A percentile compares a stretch with the other conserved stretches of the same genome.
Evolutionary conservation across 108 stramenopile genomes (phyloP).

Genomic region (Bacterosira constricta): DNA sequence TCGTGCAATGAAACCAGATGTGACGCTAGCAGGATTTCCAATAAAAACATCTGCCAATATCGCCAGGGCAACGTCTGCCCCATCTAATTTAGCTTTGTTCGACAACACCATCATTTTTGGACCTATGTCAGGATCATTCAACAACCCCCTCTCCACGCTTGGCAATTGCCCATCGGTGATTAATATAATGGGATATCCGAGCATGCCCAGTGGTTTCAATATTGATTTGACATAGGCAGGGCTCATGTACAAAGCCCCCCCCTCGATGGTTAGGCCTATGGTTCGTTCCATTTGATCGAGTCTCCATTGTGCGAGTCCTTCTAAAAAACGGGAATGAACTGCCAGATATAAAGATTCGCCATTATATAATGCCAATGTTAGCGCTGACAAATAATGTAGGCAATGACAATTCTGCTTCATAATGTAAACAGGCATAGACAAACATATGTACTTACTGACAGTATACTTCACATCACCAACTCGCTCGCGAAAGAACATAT

Average conservation of each 20-base stretch:
- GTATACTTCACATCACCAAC: conserved; percentile 11
- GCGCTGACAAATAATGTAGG: too few relatives aligned
- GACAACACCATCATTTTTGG: conserved; percentile 12
- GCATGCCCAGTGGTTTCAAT: conserved; percentile 17
- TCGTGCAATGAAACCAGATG: conserved; percentile 17
- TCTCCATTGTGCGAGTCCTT: neutral
- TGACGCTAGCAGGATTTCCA: conserved; percentile 22
- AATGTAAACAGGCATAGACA: neutral
- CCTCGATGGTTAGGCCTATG: neutral
- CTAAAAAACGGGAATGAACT: conserved; percentile 12
- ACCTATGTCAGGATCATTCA: conserved; percentile 22
- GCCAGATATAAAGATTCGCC: too few relatives aligned
- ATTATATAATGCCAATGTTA: too few relatives aligned
- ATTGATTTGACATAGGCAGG: conserved; percentile 21
- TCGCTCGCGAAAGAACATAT: conserved; percentile 10
- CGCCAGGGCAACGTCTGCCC: conserved; percentile 14
- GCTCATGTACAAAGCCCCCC: conserved; percentile 6
- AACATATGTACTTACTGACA: conserved; percentile 5
- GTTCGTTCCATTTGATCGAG: neutral
- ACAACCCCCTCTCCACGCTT: conserved; percentile 7
- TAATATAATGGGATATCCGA: conserved; percentile 15
- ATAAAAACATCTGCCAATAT: conserved; percentile 26
- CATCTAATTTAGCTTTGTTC: neutral
- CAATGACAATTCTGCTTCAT: too few relatives aligned
- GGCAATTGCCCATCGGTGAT: conserved; percentile 12